phyloP scores from a whole-genome alignment of 305 asterid genomes.

The Lippia alba region DNA sequence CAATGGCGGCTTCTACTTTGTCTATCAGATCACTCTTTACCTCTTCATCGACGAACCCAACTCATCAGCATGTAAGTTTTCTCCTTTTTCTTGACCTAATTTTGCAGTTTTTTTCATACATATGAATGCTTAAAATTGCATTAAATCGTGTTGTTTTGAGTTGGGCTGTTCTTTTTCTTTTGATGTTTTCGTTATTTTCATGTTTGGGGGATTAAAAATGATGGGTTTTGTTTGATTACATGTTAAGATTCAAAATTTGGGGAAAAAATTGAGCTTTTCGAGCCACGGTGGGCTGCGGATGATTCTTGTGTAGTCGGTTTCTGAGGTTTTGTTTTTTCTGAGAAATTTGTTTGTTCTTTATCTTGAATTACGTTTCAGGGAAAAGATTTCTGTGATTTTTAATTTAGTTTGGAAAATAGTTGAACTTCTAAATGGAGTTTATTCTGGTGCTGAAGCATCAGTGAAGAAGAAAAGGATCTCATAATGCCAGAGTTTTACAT shows the following conservation, averaged over 20 bases:
- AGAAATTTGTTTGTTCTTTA: background rate
- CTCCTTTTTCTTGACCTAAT: background rate
- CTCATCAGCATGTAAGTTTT: slow-evolving; percentile 45
- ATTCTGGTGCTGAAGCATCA: too few species aligned
- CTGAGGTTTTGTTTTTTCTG: background rate
- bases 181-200: background rate
- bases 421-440: too few species aligned
- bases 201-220: background rate
- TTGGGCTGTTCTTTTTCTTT: background rate
- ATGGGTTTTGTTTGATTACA: slow-evolving; percentile 24
- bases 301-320: background rate
- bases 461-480: too few species aligned
- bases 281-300: slow-evolving; percentile 9
- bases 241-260: slow-evolving; percentile 16
- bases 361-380: background rate
- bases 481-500: too few species aligned
- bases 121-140: background rate
- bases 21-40: slow-evolving; percentile 46
- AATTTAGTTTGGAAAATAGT: background rate
- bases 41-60: slow-evolving; percentile 31
- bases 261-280: background rate
- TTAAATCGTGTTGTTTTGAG: slow-evolving; percentile 4
- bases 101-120: background rate
- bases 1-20: slow-evolving; percentile 54
- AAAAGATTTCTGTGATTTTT: background rate